Conservation (phyloP, 768 basidiomycete genomes). For the Sarcodon aspratus region DNA sequence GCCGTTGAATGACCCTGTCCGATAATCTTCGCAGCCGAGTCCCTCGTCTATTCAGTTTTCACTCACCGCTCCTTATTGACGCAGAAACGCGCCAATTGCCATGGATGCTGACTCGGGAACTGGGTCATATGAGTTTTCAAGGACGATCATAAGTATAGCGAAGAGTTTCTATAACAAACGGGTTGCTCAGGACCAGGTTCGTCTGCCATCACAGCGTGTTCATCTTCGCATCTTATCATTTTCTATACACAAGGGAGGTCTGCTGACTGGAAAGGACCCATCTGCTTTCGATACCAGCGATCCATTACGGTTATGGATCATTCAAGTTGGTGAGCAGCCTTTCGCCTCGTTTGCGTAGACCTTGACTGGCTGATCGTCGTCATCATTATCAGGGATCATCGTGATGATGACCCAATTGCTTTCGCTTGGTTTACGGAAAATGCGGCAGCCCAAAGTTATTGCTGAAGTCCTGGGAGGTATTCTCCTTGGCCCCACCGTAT, state of each 20-base stretch:
- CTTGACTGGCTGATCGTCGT: not conserved
- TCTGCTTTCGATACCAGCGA: conserved; percentile 50
- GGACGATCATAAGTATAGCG: conserved; percentile 5
- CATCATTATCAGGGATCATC: conserved; percentile 57
- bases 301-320: conserved; percentile 68
- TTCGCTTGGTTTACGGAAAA: conserved; percentile 56
- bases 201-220: conserved; percentile 3
- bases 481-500: conserved; percentile 33
- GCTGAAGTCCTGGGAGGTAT: conserved; percentile 60
- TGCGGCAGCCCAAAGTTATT: conserved; percentile 80
- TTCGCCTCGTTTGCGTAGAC: not conserved
- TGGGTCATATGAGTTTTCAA: conserved; percentile 5
- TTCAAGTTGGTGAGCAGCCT: conserved; percentile 53
- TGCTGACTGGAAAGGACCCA: conserved; percentile 69
- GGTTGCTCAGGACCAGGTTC: conserved; percentile 21
- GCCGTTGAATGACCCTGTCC: too few relatives aligned
- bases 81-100: too few relatives aligned
- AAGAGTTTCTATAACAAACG: conserved; percentile 5
- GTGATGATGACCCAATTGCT: conserved; percentile 68
- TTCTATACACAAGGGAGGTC: conserved; percentile 42
- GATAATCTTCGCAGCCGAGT: too few relatives aligned
- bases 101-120: too few relatives aligned
- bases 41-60: too few relatives aligned
- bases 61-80: too few relatives aligned
- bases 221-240: not conserved